Evolutionary conservation across 2,329 filamentous ascomycete genomes (phyloP).

Genomic region (Ophiocordyceps sinensis): DNA sequence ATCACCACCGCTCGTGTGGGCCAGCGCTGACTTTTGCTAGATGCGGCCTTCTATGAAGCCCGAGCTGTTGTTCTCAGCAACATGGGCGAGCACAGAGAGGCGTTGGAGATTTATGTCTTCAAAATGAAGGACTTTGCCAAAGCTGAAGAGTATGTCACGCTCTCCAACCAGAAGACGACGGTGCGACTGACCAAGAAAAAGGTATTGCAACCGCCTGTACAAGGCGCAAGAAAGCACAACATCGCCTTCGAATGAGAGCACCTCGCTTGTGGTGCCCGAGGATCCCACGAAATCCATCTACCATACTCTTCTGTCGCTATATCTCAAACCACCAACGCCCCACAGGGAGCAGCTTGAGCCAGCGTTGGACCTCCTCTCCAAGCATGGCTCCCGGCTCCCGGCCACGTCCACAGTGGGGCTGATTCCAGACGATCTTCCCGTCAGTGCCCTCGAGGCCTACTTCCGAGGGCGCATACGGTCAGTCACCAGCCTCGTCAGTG

Average conservation of each 20-base stretch:
- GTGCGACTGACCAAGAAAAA: slow-evolving; percentile 18
- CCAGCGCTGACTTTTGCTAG: slow-evolving; percentile 25
- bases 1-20: background rate
- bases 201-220: slow-evolving; percentile 82
- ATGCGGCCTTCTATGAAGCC: slow-evolving; percentile 75
- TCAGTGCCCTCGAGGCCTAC: slow-evolving; percentile 72
- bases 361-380: slow-evolving; percentile 75
- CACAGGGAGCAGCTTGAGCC: slow-evolving; percentile 61
- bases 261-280: slow-evolving; percentile 21
- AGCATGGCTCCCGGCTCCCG: slow-evolving; percentile 82
- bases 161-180: background rate
- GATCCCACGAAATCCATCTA: slow-evolving; percentile 67
- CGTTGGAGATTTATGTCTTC: slow-evolving; percentile 95
- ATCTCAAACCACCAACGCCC: slow-evolving; percentile 65
- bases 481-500: slow-evolving; percentile 69
- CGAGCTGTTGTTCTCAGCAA: slow-evolving; percentile 84
- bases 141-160: slow-evolving; percentile 66
- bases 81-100: slow-evolving; percentile 91
- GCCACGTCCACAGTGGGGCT: slow-evolving; percentile 74
- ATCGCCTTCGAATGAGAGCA: slow-evolving; percentile 17
- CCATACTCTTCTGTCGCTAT: slow-evolving; percentile 77
- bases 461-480: slow-evolving; percentile 82
- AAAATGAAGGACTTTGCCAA: slow-evolving; percentile 76
- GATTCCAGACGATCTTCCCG: slow-evolving; percentile 66
- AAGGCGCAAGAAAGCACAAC: slow-evolving; percentile 35